These are phyloP conservation scores for Zizania latifolia DNA, from an alignment of 176 grass and related monocot genomes.

Conservation along the genomic window DNA sequence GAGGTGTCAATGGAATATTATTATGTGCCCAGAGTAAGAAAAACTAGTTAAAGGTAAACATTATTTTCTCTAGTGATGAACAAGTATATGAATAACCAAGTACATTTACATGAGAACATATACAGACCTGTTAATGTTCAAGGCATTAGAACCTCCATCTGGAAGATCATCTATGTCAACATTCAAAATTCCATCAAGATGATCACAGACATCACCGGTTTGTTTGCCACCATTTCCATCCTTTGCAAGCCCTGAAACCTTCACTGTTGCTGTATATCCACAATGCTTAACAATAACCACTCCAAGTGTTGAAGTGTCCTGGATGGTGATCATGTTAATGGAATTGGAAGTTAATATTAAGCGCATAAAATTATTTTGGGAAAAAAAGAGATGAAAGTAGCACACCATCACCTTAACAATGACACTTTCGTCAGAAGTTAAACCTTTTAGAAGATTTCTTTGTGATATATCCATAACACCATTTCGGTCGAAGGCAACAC, in stretches of 20 bases:
- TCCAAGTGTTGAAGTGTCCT: slow-evolving; percentile 73
- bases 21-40: background rate
- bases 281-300: slow-evolving; percentile 95
- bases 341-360: slow-evolving; percentile 12
- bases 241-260: slow-evolving; percentile 42
- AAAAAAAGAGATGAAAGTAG: slow-evolving; percentile 10
- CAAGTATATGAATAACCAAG: background rate
- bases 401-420: slow-evolving; percentile 57
- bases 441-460: slow-evolving; percentile 95
- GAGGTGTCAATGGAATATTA: slow-evolving; percentile 19
- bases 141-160: slow-evolving; percentile 86
- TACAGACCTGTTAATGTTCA: slow-evolving; percentile 91
- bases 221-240: slow-evolving; percentile 32
- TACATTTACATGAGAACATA: slow-evolving; percentile 9
- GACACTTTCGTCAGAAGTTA: slow-evolving; percentile 80
- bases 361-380: background rate
- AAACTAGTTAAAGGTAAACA: slow-evolving; percentile 2
- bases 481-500: slow-evolving; percentile 35
- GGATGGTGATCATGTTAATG: slow-evolving; percentile 17
- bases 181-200: slow-evolving; percentile 51
- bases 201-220: slow-evolving; percentile 38
- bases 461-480: slow-evolving; percentile 51
- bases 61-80: background rate
- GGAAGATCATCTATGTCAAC: slow-evolving; percentile 60
- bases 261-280: slow-evolving; percentile 84